Conservation (phyloP, 2,329 filamentous ascomycete species). For the Pseudocercospora fijiensis region DNA sequence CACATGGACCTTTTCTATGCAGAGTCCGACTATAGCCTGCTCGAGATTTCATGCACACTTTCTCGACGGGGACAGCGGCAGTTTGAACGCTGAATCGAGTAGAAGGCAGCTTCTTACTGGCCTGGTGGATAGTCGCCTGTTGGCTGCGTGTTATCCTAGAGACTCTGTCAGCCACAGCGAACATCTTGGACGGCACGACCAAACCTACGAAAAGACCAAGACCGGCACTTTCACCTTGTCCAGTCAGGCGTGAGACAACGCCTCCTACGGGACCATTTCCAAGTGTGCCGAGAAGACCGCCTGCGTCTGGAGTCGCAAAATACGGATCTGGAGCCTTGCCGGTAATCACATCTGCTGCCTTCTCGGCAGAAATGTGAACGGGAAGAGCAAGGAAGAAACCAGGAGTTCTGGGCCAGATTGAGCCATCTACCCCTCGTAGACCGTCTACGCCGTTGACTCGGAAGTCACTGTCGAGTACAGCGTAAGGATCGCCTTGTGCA, state of each 20-base stretch:
- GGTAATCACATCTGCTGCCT: slow-evolving; percentile 59
- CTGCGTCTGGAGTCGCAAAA: slow-evolving; percentile 4
- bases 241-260: neutral
- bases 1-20: too few species aligned
- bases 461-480: slow-evolving; percentile 58
- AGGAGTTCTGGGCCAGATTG: slow-evolving; percentile 57
- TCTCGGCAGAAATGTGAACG: slow-evolving; percentile 60
- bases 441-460: slow-evolving; percentile 56
- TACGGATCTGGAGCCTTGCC: neutral
- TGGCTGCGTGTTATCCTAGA: neutral
- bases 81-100: neutral
- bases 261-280: slow-evolving; percentile 1
- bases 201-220: slow-evolving; percentile 6
- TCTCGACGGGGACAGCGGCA: neutral
- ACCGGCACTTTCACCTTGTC: neutral
- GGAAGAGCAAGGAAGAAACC: slow-evolving; percentile 53
- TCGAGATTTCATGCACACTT: neutral
- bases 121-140: slow-evolving; percentile 1
- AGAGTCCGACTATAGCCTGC: neutral
- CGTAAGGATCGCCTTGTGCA: slow-evolving; percentile 52
- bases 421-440: slow-evolving; percentile 63
- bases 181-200: neutral
- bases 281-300: neutral
- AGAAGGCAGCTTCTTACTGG: neutral
- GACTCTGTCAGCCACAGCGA: neutral